Conservation (phyloP, 495 filamentous ascomycete genomes). For the Friedmanniomyces simplex region DNA sequence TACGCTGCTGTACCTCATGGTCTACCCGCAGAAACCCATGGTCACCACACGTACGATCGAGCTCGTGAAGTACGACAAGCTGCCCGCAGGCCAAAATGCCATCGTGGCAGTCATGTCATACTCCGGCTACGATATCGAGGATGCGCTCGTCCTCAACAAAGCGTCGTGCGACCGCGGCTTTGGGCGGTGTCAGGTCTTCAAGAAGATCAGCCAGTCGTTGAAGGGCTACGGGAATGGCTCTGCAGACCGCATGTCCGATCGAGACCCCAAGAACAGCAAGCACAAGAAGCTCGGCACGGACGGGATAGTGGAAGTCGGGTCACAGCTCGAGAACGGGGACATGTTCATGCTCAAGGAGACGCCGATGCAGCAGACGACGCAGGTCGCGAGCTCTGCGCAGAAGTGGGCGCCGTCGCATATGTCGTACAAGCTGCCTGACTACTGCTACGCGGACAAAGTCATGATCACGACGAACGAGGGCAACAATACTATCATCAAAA, state of each 20-base stretch:
- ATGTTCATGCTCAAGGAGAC: slow-evolving; percentile 80
- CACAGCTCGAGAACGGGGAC: slow-evolving; percentile 59
- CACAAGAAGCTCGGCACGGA: slow-evolving; percentile 70
- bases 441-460: slow-evolving; percentile 85
- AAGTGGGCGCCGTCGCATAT: slow-evolving; percentile 40
- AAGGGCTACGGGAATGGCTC: slow-evolving; percentile 70
- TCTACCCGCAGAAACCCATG: slow-evolving; percentile 96
- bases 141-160: slow-evolving; percentile 94
- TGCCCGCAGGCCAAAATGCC: slow-evolving; percentile 92
- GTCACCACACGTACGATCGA: slow-evolving; percentile 95
- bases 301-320: slow-evolving; percentile 75
- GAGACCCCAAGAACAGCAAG: slow-evolving; percentile 49
- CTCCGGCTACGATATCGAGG: slow-evolving; percentile 98
- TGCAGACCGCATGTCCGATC: slow-evolving; percentile 58
- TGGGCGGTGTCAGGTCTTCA: slow-evolving; percentile 91
- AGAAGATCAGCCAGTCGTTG: slow-evolving; percentile 32
- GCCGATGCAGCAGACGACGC: slow-evolving; percentile 59
- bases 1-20: slow-evolving; percentile 88
- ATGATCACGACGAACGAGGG: slow-evolving; percentile 78
- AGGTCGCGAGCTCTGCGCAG: slow-evolving; percentile 37
- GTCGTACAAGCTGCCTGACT: slow-evolving; percentile 75
- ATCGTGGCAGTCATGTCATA: slow-evolving; percentile 98
- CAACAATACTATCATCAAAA: slow-evolving; percentile 73
- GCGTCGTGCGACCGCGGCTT: slow-evolving; percentile 89
- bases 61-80: slow-evolving; percentile 91